A percentile compares a stretch with the other conserved stretches of the same genome.
These are phyloP conservation scores for Ganoderma lingzhi DNA, from an alignment of 1,284 basidiomycete genomes.

Conservation along the genomic window DNA sequence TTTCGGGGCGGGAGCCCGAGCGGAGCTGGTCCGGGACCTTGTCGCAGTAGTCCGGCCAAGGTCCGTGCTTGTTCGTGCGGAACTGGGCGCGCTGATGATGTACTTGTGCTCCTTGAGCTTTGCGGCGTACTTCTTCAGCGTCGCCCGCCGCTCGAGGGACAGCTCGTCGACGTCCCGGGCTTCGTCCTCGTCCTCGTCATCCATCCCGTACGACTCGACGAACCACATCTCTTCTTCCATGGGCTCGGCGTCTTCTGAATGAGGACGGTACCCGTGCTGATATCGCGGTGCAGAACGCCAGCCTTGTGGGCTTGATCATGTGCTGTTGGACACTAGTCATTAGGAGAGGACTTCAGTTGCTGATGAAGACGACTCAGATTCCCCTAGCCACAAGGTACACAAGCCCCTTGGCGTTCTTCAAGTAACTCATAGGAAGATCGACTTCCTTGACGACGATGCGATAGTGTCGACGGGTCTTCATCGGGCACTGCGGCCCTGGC, in stretches of 20 bases:
- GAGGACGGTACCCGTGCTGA: slow-evolving; percentile 27
- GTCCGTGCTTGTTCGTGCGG: neutral
- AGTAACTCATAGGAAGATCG: slow-evolving; percentile 24
- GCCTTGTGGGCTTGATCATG: slow-evolving; percentile 19
- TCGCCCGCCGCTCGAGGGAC: neutral
- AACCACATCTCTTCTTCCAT: neutral
- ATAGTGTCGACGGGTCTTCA: slow-evolving; percentile 22
- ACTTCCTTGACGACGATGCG: slow-evolving; percentile 33
- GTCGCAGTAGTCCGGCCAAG: neutral
- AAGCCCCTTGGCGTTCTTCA: slow-evolving; percentile 9
- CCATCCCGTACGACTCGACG: neutral
- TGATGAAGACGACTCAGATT: neutral
- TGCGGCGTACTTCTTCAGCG: neutral
- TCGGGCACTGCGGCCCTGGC: neutral
- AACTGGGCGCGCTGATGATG: neutral
- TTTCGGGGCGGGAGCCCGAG: neutral
- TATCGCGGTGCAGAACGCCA: slow-evolving; percentile 22
- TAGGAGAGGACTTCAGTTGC: neutral
- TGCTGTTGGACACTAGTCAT: slow-evolving; percentile 6
- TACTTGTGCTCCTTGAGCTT: neutral
- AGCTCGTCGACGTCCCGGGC: neutral
- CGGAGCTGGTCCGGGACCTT: slow-evolving; percentile 1
- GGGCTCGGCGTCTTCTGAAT: neutral
- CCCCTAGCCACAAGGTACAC: neutral
- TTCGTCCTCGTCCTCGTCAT: neutral